Evolutionary conservation across 176 grass and related monocot species (phyloP), one percentile per base, ranked within the genome.

Genomic region (Raddia guianensis): DNA sequence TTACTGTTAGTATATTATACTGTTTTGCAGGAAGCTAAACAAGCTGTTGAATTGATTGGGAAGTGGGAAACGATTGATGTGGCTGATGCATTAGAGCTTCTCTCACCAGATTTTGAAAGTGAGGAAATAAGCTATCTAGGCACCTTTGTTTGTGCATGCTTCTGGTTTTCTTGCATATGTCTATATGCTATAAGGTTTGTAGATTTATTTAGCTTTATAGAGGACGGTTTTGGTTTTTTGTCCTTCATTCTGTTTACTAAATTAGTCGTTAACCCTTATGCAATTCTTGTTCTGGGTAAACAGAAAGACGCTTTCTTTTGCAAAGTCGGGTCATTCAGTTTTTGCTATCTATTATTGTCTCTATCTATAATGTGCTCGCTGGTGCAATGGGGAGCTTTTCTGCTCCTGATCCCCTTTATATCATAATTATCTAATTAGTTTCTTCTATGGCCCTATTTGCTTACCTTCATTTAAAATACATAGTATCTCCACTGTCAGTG

Each of bases 21-120:
- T 85, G 18, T 46, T 69, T 32, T 80, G 81, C 86, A 95, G 92
- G 95, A 98, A 93, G 81, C 95, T 53, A 98, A 95, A 85, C 95
- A 98, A 87, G 92, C 95, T 72, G 76, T 93, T 93, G 95, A 93
- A 21, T 95, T 95, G 84, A 98, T 95, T 78, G 79, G 86, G 81
- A 98, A 87, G 56, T 98, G 95, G 95, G 95, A 98, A 87, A 95
- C 73, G 32, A 93, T 98, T 70, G 95, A 98, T 84, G 95, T 98
- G 10, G 91, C 95, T 70, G 95, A 98, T 87, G 95, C 95, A 61
- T 83, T 98, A 45, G 95, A 95, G 73, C 95, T 98, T 86, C 90
- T 95, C 52, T 93, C 95, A 76, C 86, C 88, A 20, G 92, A 91
- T 86, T 98, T 98, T 86, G 89, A 98, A 84, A 91, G 92, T 75